Percentiles rank a stretch among this genome's conserved stretches.
Conservation (phyloP, 2,329 filamentous ascomycete species). For the Fusarium oxysporum region DNA sequence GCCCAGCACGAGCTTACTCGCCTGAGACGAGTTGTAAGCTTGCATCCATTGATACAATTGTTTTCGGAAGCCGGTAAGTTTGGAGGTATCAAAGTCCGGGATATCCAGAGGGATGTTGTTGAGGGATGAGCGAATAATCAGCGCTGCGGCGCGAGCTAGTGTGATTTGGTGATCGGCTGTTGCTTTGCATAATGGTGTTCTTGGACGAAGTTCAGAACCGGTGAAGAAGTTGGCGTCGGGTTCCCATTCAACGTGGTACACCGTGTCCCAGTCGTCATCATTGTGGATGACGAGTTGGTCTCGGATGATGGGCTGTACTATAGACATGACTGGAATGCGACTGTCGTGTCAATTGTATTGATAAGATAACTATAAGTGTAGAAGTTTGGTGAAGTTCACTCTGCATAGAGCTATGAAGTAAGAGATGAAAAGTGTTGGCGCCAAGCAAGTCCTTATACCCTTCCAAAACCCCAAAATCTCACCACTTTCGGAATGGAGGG, state of each 20-base stretch:
- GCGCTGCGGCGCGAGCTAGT: constrained; percentile 15
- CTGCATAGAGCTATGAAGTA: too few relatives aligned
- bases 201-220: not conserved
- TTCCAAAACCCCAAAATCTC: not conserved
- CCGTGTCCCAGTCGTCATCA: constrained; percentile 8
- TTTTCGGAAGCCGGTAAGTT: not conserved
- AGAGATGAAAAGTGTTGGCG: rapidly evolving
- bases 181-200: not conserved
- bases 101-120: constrained; percentile 20
- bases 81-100: not conserved
- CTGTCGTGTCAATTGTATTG: not conserved
- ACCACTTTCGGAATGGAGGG: not conserved
- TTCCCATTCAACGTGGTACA: constrained; percentile 20
- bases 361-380: not conserved
- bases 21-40: not conserved
- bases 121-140: constrained; percentile 18
- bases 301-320: constrained; percentile 13
- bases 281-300: not conserved
- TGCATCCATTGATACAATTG: constrained; percentile 16
- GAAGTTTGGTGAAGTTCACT: rapidly evolving
- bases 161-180: constrained; percentile 10
- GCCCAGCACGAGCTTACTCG: not conserved
- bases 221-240: constrained; percentile 17
- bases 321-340: constrained; percentile 1
- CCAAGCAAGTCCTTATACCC: constrained; percentile 7